Conservation (phyloP, 148 eudicot species). For the Beta vulgaris region DNA sequence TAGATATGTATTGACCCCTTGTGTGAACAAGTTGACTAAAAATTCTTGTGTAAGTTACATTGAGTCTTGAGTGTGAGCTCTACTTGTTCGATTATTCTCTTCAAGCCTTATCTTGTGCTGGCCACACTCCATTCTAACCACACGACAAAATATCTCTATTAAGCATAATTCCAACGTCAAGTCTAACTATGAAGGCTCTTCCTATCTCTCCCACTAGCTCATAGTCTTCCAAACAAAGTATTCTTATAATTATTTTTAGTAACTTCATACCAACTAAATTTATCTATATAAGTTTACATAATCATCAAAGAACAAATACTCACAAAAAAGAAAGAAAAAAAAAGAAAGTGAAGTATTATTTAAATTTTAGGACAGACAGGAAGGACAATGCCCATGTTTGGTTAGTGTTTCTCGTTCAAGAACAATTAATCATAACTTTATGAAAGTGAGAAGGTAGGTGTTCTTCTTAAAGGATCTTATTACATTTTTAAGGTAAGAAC, state of each 20-base stretch:
- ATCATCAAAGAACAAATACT: background rate
- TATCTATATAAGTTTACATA: background rate
- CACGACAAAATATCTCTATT: conserved; percentile 22
- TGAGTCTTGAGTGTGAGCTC: background rate
- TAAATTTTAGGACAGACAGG: background rate
- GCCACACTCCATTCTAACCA: conserved; percentile 28
- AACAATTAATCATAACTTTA: background rate
- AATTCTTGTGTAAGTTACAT: conserved; percentile 5
- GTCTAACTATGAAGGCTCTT: background rate
- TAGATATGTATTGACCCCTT: background rate
- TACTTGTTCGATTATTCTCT: conserved; percentile 13
- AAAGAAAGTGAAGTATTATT: too few relatives aligned
- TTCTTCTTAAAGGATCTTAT: background rate
- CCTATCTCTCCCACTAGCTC: conserved; percentile 5
- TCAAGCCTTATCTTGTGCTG: conserved; percentile 24
- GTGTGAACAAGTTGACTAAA: conserved; percentile 22
- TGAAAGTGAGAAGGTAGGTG: background rate
- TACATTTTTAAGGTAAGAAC: background rate
- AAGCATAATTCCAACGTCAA: conserved; percentile 6
- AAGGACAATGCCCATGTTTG: background rate
- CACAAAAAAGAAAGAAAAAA: background rate
- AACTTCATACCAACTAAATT: background rate
- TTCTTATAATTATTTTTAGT: background rate
- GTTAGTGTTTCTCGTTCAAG: background rate
- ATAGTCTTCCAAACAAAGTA: background rate